Base-by-base conservation (phyloP, 2,329 filamentous ascomycete species). In the Hysterium pulicare region DNA sequence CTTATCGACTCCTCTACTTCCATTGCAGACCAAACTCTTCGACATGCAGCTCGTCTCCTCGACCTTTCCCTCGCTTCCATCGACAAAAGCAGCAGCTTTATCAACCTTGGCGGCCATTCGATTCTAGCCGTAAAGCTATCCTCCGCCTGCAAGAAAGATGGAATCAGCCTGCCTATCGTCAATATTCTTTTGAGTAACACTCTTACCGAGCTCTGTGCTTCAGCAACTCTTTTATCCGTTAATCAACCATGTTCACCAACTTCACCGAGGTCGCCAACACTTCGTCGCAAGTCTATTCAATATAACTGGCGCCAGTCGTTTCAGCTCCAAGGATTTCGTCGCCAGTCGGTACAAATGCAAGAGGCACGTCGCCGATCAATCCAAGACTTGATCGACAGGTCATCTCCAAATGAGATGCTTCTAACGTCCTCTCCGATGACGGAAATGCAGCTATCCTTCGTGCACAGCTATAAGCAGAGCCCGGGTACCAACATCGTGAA, bases 381-480 rank as follows among this genome's bases (percentile, higher is more conserved):
- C 17, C 35, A 20, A 13, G 16, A 24, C 10, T 13, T 19, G 33
- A 19, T 19, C 17, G 11, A 13, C 11, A 11, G 33, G n/a, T n/a
- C n/a, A n/a, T n/a, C n/a, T n/a, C n/a, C n/a, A n/a, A n/a, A n/a
- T n/a, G n/a, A n/a, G n/a, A n/a, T n/a, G n/a, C n/a, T n/a, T n/a
- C n/a, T n/a, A n/a, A n/a, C n/a, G n/a, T n/a, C n/a, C n/a, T n/a
- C 4, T 40, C 20, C 23, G 9, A 46, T 50, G 50, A 49, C 50
- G 10, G 51, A 58, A 24, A 55, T 54, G 41, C 57, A 58, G 39
- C 41, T 58, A 2, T 51, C 48, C 11, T 46, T 60, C n/a, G 46
- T 60, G 16, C 50, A 51, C 23, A 50, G 53, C 11, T 49, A 46
- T 19, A 42, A 45, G 32, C 40, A 44, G 20, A 33, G 35, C 17